Evolutionary conservation across 2,329 filamentous ascomycete species (phyloP), one percentile per base, ranked within the genome.

Genomic region (Fusarium acutatum): DNA sequence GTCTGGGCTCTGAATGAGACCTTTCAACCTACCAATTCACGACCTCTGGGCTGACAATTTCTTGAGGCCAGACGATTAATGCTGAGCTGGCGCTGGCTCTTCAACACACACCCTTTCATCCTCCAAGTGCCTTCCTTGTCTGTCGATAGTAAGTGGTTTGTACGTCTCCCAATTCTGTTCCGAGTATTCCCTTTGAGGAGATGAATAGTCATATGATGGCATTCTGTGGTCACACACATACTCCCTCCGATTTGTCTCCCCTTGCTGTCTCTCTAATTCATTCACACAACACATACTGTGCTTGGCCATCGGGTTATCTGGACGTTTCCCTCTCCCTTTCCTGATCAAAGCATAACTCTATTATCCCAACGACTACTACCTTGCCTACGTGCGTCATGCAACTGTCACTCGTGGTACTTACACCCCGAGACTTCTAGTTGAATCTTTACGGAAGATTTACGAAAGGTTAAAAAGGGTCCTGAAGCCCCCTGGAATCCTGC

Each of bases 141-240:
- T 40, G 56, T 61, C 24, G 50, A 40, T 18, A 49, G 35, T 37
- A 54, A 46, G 69, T 56, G 41, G n/a, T 38, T 69, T 72, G 69
- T 59, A 43, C 49, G 60, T 67, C 67, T 63, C 71, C 59, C 57
- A 71, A 58, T 64, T 68, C 62, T 56, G 32, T 57, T 60, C 62
- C 71, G 58, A 73, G 61, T 64, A 41, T 68, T 72, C 54, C 64
- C 58, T 64, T 72, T 68, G 44, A 52, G 44, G 56, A 61, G 64
- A 67, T 41, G 43, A 62, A 68, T 44, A 52, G 67, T 74, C 71
- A 74, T 74, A 58, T 74, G 71, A 74, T 66, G 71, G 63, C 28
- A 32, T 40, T 46, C 59, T 57, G 47, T 58, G 46, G 71, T 74
- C 71, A 74, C 71, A 72, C 71, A 69, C 46, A 61, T 53, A 58